These are phyloP conservation scores for Marchantia polymorpha DNA, from an alignment of 225 moss, liverwort and hornwort species.

Conservation along the genomic window DNA sequence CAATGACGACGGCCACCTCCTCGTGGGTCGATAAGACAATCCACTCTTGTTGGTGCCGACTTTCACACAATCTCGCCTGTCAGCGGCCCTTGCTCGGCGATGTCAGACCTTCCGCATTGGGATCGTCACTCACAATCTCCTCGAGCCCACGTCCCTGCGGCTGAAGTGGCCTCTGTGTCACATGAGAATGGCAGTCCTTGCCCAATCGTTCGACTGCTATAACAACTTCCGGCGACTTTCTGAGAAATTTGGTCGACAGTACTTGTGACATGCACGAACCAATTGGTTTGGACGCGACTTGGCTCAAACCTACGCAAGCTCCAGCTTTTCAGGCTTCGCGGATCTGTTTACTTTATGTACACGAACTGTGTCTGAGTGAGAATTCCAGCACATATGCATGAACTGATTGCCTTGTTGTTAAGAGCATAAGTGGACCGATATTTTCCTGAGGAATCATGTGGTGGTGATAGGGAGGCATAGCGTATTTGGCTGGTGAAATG, in stretches of 20 bases:
- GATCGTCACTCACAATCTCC: neutral
- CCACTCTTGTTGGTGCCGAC: constrained; percentile 41
- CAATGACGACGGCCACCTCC: constrained; percentile 31
- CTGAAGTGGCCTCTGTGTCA: neutral
- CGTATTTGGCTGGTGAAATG: too few relatives aligned
- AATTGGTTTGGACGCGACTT: neutral
- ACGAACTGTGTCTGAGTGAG: neutral
- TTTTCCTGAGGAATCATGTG: too few relatives aligned
- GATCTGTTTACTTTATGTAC: neutral
- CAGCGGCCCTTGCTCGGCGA: neutral
- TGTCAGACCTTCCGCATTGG: neutral
- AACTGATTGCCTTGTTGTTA: too few relatives aligned
- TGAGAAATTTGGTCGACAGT: neutral
- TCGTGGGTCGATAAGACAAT: constrained; percentile 37
- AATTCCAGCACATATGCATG: neutral
- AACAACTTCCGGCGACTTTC: neutral
- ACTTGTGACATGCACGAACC: neutral
- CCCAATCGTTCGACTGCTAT: neutral
- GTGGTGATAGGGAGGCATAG: too few relatives aligned
- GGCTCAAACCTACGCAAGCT: neutral
- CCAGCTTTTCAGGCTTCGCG: neutral
- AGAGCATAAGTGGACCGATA: too few relatives aligned
- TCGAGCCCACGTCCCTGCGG: neutral
- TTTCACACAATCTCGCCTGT: neutral
- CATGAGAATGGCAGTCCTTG: neutral